Base-by-base conservation (phyloP, 345 rosid species). In the Lepidium africanum region DNA sequence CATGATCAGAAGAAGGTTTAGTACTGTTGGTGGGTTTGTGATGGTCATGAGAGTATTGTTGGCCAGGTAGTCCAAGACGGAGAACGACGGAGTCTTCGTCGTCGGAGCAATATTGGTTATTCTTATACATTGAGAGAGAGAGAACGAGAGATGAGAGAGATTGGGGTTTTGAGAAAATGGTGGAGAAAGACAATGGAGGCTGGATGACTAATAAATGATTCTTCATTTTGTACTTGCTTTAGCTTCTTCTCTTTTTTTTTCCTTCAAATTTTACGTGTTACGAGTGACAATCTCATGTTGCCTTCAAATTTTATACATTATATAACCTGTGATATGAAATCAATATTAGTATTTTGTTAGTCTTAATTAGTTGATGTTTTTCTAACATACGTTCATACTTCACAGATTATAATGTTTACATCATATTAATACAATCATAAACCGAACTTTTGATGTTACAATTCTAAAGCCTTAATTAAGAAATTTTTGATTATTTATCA, bases 21-120 rank as follows among this genome's bases (percentile, higher is more conserved):
- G 58, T 60, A 30, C 33, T 30, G 69, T 6, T 63, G 67, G 74
- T 45, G 40, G 72, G 32, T 70, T 80, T 57, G 75, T 64, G 58
- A 47, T 53, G 61, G 57, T 41, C 50, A n/a, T n/a, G n/a, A 41
- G 47, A 17, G 61, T 65, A 49, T 49, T 49, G 67, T 63, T 84
- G 88, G 56, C 92, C 94, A 6, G 97, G 96, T 67, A 87, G 96
- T 46, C 83, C 85, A 47, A 91, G 96, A 50, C 96, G 80, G 72
- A 91, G 93, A 66, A 79, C 71, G 69, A 89, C 77, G 70, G 85
- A 82, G 65, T 86, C 87, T 70, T 84, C 90, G 59, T 84, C 89
- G 19, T 80, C 70, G 59, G 77, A 37, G 63, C 63, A 67, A 60
- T 59, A 59, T 67, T 74, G 63, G 54, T 45, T 53, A 43, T 77